Conservation (phyloP, 805 yeast genomes). For the Saccharomyces eubayanus region DNA sequence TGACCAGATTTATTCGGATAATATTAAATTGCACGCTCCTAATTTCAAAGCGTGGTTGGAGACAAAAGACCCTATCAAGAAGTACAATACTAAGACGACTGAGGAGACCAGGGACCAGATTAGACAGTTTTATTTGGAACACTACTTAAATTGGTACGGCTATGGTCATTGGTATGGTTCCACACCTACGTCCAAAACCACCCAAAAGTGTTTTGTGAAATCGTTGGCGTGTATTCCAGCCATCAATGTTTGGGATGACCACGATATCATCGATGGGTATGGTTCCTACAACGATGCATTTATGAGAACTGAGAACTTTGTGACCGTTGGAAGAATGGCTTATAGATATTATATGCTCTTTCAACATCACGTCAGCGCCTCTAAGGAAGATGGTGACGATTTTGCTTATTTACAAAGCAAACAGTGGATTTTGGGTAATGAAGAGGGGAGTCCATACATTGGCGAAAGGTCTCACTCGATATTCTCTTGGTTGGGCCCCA, state of each 20-base stretch:
- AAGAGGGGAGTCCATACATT: conserved; percentile 59
- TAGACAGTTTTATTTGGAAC: conserved; percentile 57
- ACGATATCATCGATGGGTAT: conserved; percentile 92
- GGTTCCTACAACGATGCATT: conserved; percentile 78
- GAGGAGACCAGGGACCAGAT: conserved; percentile 47
- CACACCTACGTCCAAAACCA: conserved; percentile 45
- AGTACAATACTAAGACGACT: conserved; percentile 37
- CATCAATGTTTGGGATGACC: conserved; percentile 85
- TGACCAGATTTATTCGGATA: conserved; percentile 87
- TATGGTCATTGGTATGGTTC: conserved; percentile 75
- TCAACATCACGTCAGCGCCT: conserved; percentile 69
- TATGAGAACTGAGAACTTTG: conserved; percentile 62
- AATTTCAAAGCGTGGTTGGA: conserved; percentile 54
- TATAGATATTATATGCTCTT: conserved; percentile 82
- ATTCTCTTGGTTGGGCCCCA: conserved; percentile 65
- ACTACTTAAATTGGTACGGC: conserved; percentile 85
- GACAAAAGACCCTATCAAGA: conserved; percentile 42
- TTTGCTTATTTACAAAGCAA: conserved; percentile 35
- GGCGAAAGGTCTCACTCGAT: conserved; percentile 57
- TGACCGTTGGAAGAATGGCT: conserved; percentile 68
- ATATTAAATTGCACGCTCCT: conserved; percentile 53
- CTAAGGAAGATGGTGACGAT: conserved; percentile 28
- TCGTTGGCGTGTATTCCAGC: conserved; percentile 81
- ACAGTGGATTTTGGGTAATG: conserved; percentile 55
- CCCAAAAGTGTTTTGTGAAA: conserved; percentile 59